These are phyloP conservation scores for Phytophthora hybrid DNA, from an alignment of 352 stramenopile genomes.

Conservation along the genomic window DNA sequence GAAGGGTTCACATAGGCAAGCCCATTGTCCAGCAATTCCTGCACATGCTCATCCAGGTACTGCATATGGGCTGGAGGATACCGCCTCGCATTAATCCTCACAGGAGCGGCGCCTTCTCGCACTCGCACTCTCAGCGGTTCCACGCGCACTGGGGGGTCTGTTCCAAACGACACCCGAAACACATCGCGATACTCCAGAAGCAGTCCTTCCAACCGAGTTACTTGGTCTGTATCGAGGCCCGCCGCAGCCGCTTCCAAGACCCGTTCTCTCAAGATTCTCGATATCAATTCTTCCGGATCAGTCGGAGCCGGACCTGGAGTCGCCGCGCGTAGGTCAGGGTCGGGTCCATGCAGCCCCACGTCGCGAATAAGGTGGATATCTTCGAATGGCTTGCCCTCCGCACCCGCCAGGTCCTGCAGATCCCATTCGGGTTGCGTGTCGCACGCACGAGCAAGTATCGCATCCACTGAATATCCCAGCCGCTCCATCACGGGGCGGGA, in stretches of 20 bases:
- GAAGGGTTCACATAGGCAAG: slow-evolving; percentile 3
- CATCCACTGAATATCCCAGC: background rate
- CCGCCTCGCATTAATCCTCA: background rate
- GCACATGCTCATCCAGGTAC: slow-evolving; percentile 9
- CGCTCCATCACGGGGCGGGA: background rate
- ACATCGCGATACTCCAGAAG: slow-evolving; percentile 8
- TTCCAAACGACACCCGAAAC: slow-evolving; percentile 4
- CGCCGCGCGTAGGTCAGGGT: background rate
- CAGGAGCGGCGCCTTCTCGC: background rate
- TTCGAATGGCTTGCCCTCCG: background rate
- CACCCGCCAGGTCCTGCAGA: slow-evolving; percentile 7
- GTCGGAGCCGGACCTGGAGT: background rate
- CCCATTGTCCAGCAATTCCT: background rate
- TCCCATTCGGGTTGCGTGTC: slow-evolving; percentile 7
- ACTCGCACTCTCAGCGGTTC: background rate
- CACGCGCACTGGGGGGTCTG: background rate
- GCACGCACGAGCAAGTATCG: background rate
- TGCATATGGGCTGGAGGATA: slow-evolving; percentile 9
- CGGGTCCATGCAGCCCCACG: background rate
- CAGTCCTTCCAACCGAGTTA: background rate
- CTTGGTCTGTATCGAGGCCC: background rate
- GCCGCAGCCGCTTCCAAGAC: background rate
- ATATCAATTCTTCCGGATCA: background rate
- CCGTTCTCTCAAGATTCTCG: background rate
- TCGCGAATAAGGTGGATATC: background rate